phyloP scores from a whole-genome alignment of 805 yeast genomes.

The Nakazawaea ambrosiae region DNA sequence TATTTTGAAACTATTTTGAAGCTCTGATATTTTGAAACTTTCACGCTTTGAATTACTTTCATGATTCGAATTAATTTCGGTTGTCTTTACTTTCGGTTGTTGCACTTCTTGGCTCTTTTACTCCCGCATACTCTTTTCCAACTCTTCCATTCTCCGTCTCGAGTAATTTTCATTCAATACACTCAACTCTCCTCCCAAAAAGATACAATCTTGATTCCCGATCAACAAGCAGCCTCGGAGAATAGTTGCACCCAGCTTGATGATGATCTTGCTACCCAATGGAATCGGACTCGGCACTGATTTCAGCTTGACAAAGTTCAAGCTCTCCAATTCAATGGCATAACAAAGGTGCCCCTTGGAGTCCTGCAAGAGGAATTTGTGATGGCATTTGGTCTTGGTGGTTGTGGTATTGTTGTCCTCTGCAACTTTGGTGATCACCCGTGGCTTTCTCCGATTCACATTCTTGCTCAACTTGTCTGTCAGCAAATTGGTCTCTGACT shows the following conservation, averaged over 20 bases:
- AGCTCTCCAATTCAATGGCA: constrained; percentile 50
- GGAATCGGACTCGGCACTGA: constrained; percentile 29
- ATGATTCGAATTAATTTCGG: no score
- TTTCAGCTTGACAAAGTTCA: constrained; percentile 35
- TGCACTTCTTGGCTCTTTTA: no score
- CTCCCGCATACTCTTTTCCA: background rate
- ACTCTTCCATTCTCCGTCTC: constrained; percentile 27
- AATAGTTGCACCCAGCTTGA: constrained; percentile 40
- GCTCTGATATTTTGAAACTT: no score
- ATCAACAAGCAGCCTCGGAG: constrained; percentile 40
- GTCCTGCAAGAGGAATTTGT: constrained; percentile 55
- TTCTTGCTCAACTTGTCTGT: constrained; percentile 43
- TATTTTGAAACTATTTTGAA: no score
- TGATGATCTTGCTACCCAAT: constrained; percentile 52
- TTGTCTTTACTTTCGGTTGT: no score
- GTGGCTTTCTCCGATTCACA: constrained; percentile 10
- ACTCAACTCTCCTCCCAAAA: constrained; percentile 22
- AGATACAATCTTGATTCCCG: constrained; percentile 17
- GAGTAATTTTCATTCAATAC: constrained; percentile 19
- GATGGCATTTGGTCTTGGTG: constrained; percentile 20
- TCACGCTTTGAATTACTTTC: no score
- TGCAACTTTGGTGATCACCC: constrained; percentile 42
- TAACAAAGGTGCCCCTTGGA: constrained; percentile 39
- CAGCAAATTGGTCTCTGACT: constrained; percentile 54
- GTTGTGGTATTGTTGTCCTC: constrained; percentile 33